Evolutionary conservation across 2,329 filamentous ascomycete species (phyloP).

Genomic region (Alternaria sp.): DNA sequence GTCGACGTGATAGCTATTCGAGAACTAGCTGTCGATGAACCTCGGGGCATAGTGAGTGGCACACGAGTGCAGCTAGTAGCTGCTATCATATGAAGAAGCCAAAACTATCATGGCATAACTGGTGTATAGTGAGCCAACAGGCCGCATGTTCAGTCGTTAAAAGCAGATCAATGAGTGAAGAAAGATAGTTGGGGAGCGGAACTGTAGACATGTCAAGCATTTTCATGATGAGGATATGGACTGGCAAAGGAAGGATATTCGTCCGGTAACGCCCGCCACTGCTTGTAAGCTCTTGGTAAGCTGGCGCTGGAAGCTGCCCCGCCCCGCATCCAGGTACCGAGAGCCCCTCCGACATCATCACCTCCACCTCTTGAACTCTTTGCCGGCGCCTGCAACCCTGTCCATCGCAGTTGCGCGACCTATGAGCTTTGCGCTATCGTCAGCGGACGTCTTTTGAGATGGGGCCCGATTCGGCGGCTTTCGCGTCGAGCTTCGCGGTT

Average conservation of each 20-base stretch:
- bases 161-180: background rate
- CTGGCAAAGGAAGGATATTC: background rate
- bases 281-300: constrained; percentile 22
- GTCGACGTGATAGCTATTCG: background rate
- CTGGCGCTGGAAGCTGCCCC: constrained; percentile 8
- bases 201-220: background rate
- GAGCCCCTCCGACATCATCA: constrained; percentile 13
- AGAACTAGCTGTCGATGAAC: background rate
- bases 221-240: background rate
- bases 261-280: background rate
- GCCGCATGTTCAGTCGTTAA: background rate
- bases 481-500: constrained; percentile 7
- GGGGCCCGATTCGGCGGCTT: background rate
- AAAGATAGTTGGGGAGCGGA: background rate
- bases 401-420: background rate
- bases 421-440: constrained; percentile 12
- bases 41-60: background rate
- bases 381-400: constrained; percentile 5
- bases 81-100: background rate
- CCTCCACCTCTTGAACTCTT: constrained; percentile 14
- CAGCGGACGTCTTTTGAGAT: constrained; percentile 1
- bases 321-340: constrained; percentile 26
- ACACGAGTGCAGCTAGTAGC: background rate
- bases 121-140: background rate
- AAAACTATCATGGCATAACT: background rate